Base-by-base conservation (phyloP, 2,329 filamentous ascomycete genomes). In the Colletotrichum musicola region DNA sequence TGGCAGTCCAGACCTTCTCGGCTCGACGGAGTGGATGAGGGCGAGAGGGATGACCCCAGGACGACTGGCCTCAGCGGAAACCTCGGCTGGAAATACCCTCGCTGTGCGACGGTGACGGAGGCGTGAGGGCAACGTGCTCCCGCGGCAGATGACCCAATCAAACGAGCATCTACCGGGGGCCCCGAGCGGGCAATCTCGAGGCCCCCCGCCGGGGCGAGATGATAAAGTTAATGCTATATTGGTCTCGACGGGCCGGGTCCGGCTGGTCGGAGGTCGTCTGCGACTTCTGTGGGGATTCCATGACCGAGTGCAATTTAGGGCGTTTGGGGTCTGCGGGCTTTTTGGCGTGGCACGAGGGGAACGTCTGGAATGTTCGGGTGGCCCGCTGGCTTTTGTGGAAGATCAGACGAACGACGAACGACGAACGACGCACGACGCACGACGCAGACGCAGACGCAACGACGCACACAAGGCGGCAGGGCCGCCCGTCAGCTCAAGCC, bases 181-280 rank as follows among this genome's bases (percentile, higher is more conserved):
- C 22, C 49, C 49, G 49, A 51, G 16, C 18, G 20, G 47, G 59
- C 49, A 62, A 62, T 62, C 46, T 62, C 59, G 40, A 53, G 25
- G 59, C 12, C 35, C 59, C 38, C 22, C 59, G 27, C 38, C 14
- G 30, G 27, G 7, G 47, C 49, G 49, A 54, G 38, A 62, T 54
- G 47, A 53, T 53, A 54, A 30, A 46, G 40, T 42, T 46, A 18
- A 54, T 54, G 59, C 49, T 25, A 44, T 61, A 53, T 62, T 10
- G 25, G 38, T 62, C 50, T 46, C 35, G 35, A 44, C 47, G 1
- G 22, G n/a, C 38, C 51, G 22, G 59, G 59, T 62, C 9, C 54
- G 22, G 59, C 59, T 47, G 38, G 49, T 62, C 49, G 49, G 59
- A 62, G 59, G 6, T 10, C 4, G 7, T 9, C 22, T n/a, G 3